Evolutionary conservation across 1,139 yeast genomes (phyloP).

Genomic region (Geotrichum australiense): DNA sequence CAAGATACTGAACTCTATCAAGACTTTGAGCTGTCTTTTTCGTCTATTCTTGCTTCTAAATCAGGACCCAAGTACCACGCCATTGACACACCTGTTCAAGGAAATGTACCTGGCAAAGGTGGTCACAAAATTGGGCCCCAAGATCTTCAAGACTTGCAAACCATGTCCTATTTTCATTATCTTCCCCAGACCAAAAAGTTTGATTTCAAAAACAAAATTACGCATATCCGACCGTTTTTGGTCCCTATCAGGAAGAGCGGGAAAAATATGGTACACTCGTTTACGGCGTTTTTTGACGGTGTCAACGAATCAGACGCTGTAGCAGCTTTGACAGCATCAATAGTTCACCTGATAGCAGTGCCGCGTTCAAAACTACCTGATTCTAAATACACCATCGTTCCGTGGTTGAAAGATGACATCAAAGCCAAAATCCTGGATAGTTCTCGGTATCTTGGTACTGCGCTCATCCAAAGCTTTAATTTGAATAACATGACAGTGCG

Average conservation of each 20-base stretch:
- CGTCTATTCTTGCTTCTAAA: conserved; percentile 1
- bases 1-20: conserved; percentile 20
- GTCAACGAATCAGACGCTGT: conserved; percentile 24
- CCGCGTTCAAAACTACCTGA: conserved; percentile 9
- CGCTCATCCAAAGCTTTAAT: conserved; percentile 47
- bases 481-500: conserved; percentile 39
- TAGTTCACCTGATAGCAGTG: conserved; percentile 28
- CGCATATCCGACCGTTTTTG: conserved; percentile 29
- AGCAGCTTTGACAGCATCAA: conserved; percentile 28
- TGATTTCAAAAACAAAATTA: conserved; percentile 24
- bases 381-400: not conserved
- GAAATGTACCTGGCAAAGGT: conserved; percentile 12
- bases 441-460: conserved; percentile 29
- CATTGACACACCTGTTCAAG: conserved; percentile 3
- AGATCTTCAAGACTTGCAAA: conserved; percentile 32
- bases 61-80: not conserved
- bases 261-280: conserved; percentile 21
- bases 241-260: conserved; percentile 16
- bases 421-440: conserved; percentile 1
- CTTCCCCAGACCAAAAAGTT: not conserved
- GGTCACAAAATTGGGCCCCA: conserved; percentile 22
- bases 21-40: conserved; percentile 12
- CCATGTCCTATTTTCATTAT: conserved; percentile 32
- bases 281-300: conserved; percentile 29
- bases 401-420: conserved; percentile 4